Base-by-base conservation (phyloP, 176 grass and related monocot species). In the Bonia amplexicaulis region DNA sequence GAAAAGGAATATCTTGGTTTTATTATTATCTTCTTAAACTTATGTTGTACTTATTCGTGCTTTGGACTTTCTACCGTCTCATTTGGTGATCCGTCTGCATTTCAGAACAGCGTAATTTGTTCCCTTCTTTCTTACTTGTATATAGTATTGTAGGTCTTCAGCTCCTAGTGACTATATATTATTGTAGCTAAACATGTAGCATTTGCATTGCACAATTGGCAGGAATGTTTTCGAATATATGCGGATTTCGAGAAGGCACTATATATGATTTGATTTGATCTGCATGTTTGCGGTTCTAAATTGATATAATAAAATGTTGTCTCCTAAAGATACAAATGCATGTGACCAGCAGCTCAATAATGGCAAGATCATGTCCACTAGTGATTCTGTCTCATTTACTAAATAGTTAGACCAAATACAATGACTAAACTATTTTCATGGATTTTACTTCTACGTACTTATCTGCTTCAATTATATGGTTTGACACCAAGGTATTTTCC, bases 291-390 rank as follows among this genome's bases (percentile, higher is more conserved):
- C 55, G 14, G 39, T 58, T 58, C 26, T 67, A 79, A 29, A 51
- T 29, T 73, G 12, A 48, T 73, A 47, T 40, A 76, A 55, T 69
- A 16, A 63, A 16, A 66, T 77, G 25, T 65, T 74, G 25, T 65
- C 57, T 20, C 17, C 60, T 54, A 40, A 66, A 64, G 55, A 90
- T 71, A 85, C 83, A 90, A 82, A 82, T 86, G 78, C 88, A 90
- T 77, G 88, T 82, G 88, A 82, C 71, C 45, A 70, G 20, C 35
- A 42, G 68, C 33, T n/a, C 31, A 88, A 62, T 69, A 62, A 70
- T 41, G 29, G 42, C 12, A n/a, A 64, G 44, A 69, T 76, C 3
- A 49, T n/a, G 19, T 59, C 53, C 53, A 40, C 16, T n/a, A 44
- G 16, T 26, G 7, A 63, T 42, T 71, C 22, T 53, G 67, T 77